Base-by-base conservation (phyloP, 1,139 yeast species). In the Lodderomyces oxycetoniae region DNA sequence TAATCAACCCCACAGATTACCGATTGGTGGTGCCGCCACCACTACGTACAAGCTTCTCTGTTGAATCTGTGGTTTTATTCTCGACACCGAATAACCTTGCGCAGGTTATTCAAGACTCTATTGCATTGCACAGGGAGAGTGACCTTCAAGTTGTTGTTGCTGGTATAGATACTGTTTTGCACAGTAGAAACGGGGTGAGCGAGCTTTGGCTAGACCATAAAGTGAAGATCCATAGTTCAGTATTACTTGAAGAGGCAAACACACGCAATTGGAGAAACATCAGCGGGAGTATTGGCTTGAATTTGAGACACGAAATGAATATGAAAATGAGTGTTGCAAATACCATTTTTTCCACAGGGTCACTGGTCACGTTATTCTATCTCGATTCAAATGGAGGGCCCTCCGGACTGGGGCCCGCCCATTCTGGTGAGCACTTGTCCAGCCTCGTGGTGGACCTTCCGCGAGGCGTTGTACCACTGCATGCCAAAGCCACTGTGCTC, bases 111-210 rank as follows among this genome's bases (percentile, higher is more conserved):
- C 55, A 57, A 19, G 52, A 57, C 33, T 47, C 70, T 10, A 57
- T 67, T 5, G 39, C 46, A 1, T 45, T 65, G n/a, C 48, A 54
- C 42, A 53, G 57, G 30, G 26, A 42, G 13, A 37, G 50, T 9
- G 48, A 56, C 5, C 32, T 71, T n/a, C 74, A 71, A 43, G 57
- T 71, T 0, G 49, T 70, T 5, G 72, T 68, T 9, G 76, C 74
- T 0, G 74, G 77, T 6, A 60, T 71, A 4, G 79, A 74, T 41
- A 57, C 74, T 2, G 58, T 71, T 10, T 52, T 46, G 5, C 68
- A 66, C 13, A 50, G 51, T 8, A 49, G 72, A 28, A 55, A 64
- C 40, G 79, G 76, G 0, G 50, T 71, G 5, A 59, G 74, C 5
- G 74, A 71, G 47, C 43, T 74, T 31, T 75, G 79, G 79, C 45